Conservation (phyloP, 257 asterid species). For the Scutellaria minor region DNA sequence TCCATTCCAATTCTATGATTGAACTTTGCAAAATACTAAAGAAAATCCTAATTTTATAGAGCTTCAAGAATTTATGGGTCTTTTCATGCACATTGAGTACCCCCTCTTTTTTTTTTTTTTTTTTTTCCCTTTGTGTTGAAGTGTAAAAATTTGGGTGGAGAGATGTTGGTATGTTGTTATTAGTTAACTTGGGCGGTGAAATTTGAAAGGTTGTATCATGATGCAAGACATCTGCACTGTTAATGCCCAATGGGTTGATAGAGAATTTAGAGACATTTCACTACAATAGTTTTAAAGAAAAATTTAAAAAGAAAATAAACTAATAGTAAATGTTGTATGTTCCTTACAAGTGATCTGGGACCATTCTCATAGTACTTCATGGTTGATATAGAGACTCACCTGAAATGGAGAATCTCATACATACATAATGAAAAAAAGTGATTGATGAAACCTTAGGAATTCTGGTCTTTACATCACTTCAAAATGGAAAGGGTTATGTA, state of each 20-base stretch:
- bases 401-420: background rate
- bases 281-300: background rate
- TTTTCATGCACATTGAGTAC: background rate
- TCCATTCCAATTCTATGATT: slow-evolving; percentile 17
- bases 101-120: too few relatives aligned
- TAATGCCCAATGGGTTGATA: background rate
- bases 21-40: slow-evolving; percentile 11
- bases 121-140: background rate
- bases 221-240: background rate
- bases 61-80: background rate
- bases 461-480: background rate
- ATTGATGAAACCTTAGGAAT: too few relatives aligned
- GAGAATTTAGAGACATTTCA: slow-evolving; percentile 1
- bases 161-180: background rate
- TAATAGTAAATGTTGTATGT: background rate
- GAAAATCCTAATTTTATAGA: background rate
- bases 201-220: background rate
- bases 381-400: background rate
- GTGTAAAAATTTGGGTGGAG: background rate
- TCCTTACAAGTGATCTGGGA: background rate
- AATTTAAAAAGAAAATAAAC: background rate
- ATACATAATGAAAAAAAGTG: background rate
- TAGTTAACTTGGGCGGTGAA: background rate
- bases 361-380: background rate
- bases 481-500: slow-evolving; percentile 24